Base-by-base conservation (phyloP, 306 rosid species). In the Trichosanthes cucumerina region DNA sequence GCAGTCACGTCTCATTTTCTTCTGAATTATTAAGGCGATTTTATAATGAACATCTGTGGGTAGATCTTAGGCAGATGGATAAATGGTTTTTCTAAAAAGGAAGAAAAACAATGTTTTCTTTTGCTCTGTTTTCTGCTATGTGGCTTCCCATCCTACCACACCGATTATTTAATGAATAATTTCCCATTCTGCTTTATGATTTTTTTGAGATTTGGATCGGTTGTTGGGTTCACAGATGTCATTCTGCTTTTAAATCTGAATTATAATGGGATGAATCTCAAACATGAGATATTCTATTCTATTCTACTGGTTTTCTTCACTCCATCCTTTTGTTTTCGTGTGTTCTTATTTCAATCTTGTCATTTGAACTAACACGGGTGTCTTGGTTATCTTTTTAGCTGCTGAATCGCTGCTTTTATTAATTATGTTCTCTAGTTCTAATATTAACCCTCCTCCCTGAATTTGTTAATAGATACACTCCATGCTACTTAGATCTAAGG, bases 261-360 rank as follows among this genome's bases (percentile, higher is more conserved):
- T 73, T 73, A 28, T 28, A 15, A 73, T 73, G 24, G 26, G 77
- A 28, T 73, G 77, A 7, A 73, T 49, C 60, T 47, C 60, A 73
- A 70, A 46, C n/a, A 73, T 18, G n/a, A 41, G 14, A 13, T 71
- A 15, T 71, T 69, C 39, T 21, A 41, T 43, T 23, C 34, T 19
- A 19, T 5, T 69, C 34, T 69, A 66, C 31, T 10, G 9, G 16
- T 31, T 44, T 2, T 11, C 44, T 69, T 46, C 38, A 44, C 9
- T 23, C 21, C 21, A 0, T 44, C 14, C 6, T 71, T 71, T 46
- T 7, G 9, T 7, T 63, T 23, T 31, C 46, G 8, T 43, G 36
- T 71, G 54, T 69, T 69, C 53, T 69, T 72, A 47, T 44, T 72
- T 72, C 41, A 46, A 46, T 46, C 41, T 26, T 24, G 24, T 47